Evolutionary conservation across 2,329 filamentous ascomycete species (phyloP), one percentile per base, ranked within the genome.

Genomic region (Exophiala sideris): DNA sequence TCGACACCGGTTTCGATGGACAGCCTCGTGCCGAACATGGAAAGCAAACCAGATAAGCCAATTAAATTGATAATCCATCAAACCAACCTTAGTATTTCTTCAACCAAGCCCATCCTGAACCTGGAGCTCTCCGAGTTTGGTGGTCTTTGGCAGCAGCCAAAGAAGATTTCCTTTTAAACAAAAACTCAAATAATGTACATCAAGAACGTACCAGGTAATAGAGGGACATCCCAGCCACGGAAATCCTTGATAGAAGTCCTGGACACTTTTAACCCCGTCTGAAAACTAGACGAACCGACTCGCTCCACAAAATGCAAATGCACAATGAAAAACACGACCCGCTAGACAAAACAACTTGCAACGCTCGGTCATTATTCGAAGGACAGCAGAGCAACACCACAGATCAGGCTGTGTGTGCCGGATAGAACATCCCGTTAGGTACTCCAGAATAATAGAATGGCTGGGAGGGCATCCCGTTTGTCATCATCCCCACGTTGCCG

Each of bases 401-500:
- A 24, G 20, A 52, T 52, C 48, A 62, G 16, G 50, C 54, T 44
- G 54, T 52, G 16, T 59, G 54, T 16, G 54, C 44, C 14, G 50
- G 59, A 45, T 62, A 62, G 48, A 60, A 95, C 51, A 76, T 71
- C 5, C 69, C 70, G 61, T 73, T 66, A 85, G 79, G 65, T 81
- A 79, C 65, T 76, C 84, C 59, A 79, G 81, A 57, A 61, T 72
- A 82, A 67, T 79, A 82, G 58, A 76, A 79, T 7, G 75, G 71
- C 3, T 81, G 79, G 29, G 77, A 79, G 2, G 88, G 87, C 76
- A 91, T 87, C 85, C 94, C 91, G 8, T 87, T 86, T 58, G 85
- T 85, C 81, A 91, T 89, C 40, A 84, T 85, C 57, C 86, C 77
- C 42, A 84, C 77, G 40, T 79, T 81, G 18, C 76, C 75, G 52